Evolutionary conservation across 2,329 filamentous ascomycete species (phyloP).

Genomic region (Catunica adiposa): DNA sequence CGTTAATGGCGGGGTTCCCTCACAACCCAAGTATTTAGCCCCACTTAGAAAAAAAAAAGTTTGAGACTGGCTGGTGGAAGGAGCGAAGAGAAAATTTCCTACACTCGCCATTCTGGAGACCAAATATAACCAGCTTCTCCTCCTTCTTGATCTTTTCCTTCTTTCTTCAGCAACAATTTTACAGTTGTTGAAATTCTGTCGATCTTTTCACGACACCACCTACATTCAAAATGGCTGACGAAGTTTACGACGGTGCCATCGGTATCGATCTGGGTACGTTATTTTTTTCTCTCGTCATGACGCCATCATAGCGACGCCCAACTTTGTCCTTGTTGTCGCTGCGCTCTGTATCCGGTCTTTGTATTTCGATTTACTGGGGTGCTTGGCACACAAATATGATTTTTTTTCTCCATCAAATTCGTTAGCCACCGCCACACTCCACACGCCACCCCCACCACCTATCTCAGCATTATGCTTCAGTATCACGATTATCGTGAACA

Average conservation of each 20-base stretch:
- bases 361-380: background rate
- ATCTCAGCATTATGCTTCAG: background rate
- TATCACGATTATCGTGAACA: background rate
- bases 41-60: conserved; percentile 15
- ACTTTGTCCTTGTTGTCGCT: conserved; percentile 12
- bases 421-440: conserved; percentile 1
- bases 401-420: conserved; percentile 2
- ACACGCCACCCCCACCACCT: background rate
- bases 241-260: conserved; percentile 99
- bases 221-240: conserved; percentile 58
- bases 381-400: conserved; percentile 8
- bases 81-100: conserved; percentile 14
- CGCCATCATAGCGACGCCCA: conserved; percentile 11
- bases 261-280: conserved; percentile 94
- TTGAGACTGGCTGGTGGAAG: conserved; percentile 13
- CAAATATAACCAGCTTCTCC: conserved; percentile 15
- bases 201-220: conserved; percentile 15
- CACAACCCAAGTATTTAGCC: conserved; percentile 12
- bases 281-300: conserved; percentile 17
- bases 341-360: background rate
- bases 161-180: conserved; percentile 15
- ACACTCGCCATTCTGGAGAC: conserved; percentile 12
- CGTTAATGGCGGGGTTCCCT: conserved; percentile 13
- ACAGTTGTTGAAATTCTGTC: conserved; percentile 15
- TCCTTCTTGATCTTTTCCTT: conserved; percentile 14